Evolutionary conservation across 768 basidiomycete species (phyloP), one percentile per base, ranked within the genome.

Genomic region (Suillus occidentalis): DNA sequence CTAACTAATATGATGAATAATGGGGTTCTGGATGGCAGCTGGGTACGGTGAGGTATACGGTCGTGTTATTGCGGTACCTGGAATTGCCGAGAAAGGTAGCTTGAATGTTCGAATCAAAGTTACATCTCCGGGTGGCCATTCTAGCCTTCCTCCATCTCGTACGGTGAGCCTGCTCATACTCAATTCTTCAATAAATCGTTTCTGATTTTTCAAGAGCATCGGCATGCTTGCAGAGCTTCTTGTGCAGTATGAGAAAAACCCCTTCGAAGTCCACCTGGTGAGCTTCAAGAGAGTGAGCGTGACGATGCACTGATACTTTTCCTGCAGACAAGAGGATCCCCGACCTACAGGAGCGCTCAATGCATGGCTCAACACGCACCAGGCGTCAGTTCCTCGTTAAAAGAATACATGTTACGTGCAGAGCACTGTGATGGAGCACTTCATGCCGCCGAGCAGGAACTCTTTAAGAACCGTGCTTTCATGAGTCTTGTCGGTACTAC

Each of bases 181-280:
- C 43, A 36, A 22, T 5, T 57, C 42, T 43, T 13, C 25, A 55
- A 28, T 18, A 9, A 36, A 28, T 42, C 10, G 71, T 66, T 45
- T 65, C 28, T 42, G 20, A 50, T 28, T 22, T 20, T 42, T 20
- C 12, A 66, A 91, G 89, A 87, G 87, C 63, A 94, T 97, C 63
- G 94, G 94, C 9, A 88, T 94, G 60, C 85, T 96, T 50, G 82
- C 94, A 5, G 78, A 85, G 3, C 75, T 92, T 12, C 81, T 97
- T 28, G 85, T 88, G 6, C 78, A 86, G 45, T 83, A 89, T 57
- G 94, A 97, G 73, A 72, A 79, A 12, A 79, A 92, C 71, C 90
- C 93, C 1, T 85, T 81, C 65, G 67, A 79, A 40, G 74, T 80
- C 3, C 75, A 81, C 53, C 78, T 94, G 58, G 87, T 87, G 65